Conservation (phyloP, 306 rosid genomes). For the Citrullus colocynthis region DNA sequence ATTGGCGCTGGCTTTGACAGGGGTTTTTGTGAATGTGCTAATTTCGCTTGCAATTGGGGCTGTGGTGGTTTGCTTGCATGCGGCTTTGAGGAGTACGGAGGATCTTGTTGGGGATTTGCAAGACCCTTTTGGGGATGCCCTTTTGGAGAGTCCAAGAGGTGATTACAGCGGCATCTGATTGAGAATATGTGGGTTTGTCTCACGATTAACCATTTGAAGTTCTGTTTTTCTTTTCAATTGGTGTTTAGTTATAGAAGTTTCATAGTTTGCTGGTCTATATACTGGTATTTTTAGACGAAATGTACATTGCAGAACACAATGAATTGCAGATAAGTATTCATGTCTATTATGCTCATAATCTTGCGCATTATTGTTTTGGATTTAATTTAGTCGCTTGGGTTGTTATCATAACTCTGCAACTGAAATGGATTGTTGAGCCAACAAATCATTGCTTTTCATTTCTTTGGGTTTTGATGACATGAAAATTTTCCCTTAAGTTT, state of each 20-base stretch:
- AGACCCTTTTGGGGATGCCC: conserved; percentile 46
- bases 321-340: not conserved
- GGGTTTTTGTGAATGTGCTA: conserved; percentile 34
- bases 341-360: not conserved
- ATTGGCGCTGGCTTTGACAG: conserved; percentile 17
- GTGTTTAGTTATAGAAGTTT: not conserved
- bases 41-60: conserved; percentile 13
- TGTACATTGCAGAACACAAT: not conserved
- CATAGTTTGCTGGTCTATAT: not conserved
- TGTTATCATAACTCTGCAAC: not conserved
- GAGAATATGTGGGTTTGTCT: not conserved
- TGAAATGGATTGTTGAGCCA: not conserved
- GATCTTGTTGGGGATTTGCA: conserved; percentile 35
- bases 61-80: conserved; percentile 21
- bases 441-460: not conserved
- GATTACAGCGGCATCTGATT: conserved; percentile 26
- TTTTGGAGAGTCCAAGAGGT: conserved; percentile 21
- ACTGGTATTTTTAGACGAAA: conserved; percentile 10
- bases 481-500: not conserved
- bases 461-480: not conserved
- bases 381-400: not conserved
- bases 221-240: not conserved
- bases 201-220: not conserved
- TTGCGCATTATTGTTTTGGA: not conserved
- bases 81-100: conserved; percentile 27